phyloP scores from a whole-genome alignment of 164 flowering plant species.

The Dillenia suffruticosa region DNA sequence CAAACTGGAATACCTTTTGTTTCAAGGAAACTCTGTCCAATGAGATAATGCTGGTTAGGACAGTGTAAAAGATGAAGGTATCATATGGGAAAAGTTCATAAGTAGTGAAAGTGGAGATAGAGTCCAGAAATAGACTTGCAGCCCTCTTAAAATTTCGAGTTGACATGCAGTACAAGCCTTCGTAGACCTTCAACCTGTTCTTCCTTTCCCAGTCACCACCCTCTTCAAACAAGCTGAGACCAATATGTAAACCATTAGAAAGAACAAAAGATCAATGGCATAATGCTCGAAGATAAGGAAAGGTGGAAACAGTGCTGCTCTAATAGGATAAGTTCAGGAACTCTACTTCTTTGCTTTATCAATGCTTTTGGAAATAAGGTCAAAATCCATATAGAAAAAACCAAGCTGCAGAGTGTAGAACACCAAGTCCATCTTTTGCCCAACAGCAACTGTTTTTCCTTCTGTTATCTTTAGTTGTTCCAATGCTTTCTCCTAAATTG shows the following conservation, averaged over 20 bases:
- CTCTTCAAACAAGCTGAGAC: slow-evolving; percentile 89
- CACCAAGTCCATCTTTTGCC: slow-evolving; percentile 98
- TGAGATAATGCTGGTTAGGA: slow-evolving; percentile 83
- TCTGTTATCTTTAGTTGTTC: slow-evolving; percentile 94
- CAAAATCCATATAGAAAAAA: slow-evolving; percentile 94
- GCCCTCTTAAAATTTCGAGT: slow-evolving; percentile 92
- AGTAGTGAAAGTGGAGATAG: slow-evolving; percentile 96
- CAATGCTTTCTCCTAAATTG: slow-evolving; percentile 73
- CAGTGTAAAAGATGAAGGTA: slow-evolving; percentile 92
- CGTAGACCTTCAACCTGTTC: slow-evolving; percentile 94
- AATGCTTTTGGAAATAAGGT: slow-evolving; percentile 90
- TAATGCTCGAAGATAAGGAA: neutral
- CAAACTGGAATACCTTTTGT: slow-evolving; percentile 62
- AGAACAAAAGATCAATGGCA: neutral
- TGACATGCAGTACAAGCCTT: slow-evolving; percentile 93
- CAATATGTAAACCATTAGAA: slow-evolving; percentile 1
- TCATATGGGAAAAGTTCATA: slow-evolving; percentile 92
- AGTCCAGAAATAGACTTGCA: slow-evolving; percentile 77
- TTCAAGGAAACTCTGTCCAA: slow-evolving; percentile 92
- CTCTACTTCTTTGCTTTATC: slow-evolving; percentile 91
- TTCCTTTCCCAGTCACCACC: slow-evolving; percentile 99
- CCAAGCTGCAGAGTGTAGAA: slow-evolving; percentile 83
- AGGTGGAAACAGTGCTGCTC: neutral
- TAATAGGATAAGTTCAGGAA: neutral
- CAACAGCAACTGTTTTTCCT: slow-evolving; percentile 95